Base-by-base conservation (phyloP, 139 green algal genomes). In the Eudorina sp. region DNA sequence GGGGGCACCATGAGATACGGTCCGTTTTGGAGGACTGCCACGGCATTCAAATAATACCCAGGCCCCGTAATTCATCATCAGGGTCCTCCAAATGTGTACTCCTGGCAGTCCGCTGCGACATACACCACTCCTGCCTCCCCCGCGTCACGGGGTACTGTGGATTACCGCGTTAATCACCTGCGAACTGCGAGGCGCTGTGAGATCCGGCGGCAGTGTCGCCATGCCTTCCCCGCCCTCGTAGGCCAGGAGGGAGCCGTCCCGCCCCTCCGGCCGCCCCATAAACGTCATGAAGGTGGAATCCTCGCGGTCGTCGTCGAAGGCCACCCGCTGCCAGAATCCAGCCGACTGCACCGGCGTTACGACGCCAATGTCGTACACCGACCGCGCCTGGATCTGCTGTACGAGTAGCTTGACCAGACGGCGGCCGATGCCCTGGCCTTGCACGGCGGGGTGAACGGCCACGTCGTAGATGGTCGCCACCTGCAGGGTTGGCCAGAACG, bases 271-370 rank as follows among this genome's bases (percentile, higher is more conserved):
- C 25, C 29, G 19, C 43, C 80, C 60, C 27, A 62, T 34, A 45
- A 77, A 86, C 5, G 16, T 48, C 80, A 86, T 86, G 60, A 86
- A 77, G 43, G 80, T 86, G 43, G 60, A 77, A 9, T 43, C 80
- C 80, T 86, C 80, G 4, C 80, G 80, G 80, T 86, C 80, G 40
- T 86, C 58, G 27, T 86, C 80, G 45, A 86, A 86, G 2, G n/a
- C 7, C 29, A 60, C 76, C 4, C 60, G 60, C 60, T 34, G 29
- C 80, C 80, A 86, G 60, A 86, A 86, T 6, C 58, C 45, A 18
- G 29, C n/a, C 18, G 43, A 14, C 1, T 0, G 14, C 41, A 60
- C 31, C 23, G 80, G 80, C 27, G 80, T 77, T 29, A 86, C 62
- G 0, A 36, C 80, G 31, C 80, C 75, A 31, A 78, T 78, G 46